Conservation (phyloP, 768 basidiomycete genomes). For the Suillus hirtellus region DNA sequence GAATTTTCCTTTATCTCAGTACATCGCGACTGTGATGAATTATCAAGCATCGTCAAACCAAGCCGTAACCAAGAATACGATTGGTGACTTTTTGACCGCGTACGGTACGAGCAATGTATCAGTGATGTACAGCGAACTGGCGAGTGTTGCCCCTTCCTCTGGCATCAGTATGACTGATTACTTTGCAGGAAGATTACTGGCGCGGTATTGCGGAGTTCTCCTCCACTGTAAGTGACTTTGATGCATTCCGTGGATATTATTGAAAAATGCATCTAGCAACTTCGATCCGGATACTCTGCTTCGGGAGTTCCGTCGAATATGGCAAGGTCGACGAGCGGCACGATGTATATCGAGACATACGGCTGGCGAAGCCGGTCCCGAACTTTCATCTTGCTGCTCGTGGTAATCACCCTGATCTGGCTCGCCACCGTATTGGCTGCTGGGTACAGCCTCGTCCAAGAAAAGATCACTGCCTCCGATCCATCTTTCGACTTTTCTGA, state of each 20-base stretch:
- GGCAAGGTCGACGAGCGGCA: slow-evolving; percentile 3
- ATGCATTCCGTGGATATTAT: neutral
- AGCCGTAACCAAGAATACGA: neutral
- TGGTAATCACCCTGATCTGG: slow-evolving; percentile 3
- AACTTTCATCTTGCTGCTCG: slow-evolving; percentile 8
- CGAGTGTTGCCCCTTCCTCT: neutral
- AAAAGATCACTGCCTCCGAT: neutral
- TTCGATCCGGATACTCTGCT: slow-evolving; percentile 12
- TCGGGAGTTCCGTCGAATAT: slow-evolving; percentile 4
- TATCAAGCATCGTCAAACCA: slow-evolving; percentile 7
- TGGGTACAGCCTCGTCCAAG: slow-evolving; percentile 8
- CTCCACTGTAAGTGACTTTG: slow-evolving; percentile 8
- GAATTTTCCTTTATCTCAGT: neutral
- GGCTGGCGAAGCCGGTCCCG: slow-evolving; percentile 7
- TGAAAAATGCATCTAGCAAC: slow-evolving; percentile 3
- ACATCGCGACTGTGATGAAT: slow-evolving; percentile 3
- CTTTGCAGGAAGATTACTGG: slow-evolving; percentile 14
- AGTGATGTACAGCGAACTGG: slow-evolving; percentile 3
- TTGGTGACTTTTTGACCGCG: slow-evolving; percentile 10
- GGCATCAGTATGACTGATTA: neutral
- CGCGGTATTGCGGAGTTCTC: slow-evolving; percentile 13
- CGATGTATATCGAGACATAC: slow-evolving; percentile 10
- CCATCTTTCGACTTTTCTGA: slow-evolving; percentile 12
- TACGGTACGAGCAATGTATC: slow-evolving; percentile 1
- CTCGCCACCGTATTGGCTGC: neutral